A percentile compares a stretch with the other conserved stretches of the same genome.
These are phyloP conservation scores for Tubosaeta sp. DNA, from an alignment of 768 basidiomycete species.

Conservation along the genomic window DNA sequence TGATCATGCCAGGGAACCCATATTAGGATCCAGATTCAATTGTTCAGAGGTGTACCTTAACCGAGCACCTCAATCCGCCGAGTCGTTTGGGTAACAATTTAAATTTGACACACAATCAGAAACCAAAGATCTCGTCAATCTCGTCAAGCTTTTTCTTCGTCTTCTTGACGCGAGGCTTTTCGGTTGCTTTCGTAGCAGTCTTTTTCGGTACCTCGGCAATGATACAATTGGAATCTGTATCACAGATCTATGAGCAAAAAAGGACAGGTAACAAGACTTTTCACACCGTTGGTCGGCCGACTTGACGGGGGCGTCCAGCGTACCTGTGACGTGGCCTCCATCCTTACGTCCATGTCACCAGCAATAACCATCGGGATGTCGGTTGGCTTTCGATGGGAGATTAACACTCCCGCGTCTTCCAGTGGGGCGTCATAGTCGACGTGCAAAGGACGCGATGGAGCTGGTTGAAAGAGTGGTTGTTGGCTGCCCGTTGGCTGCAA, in stretches of 20 bases:
- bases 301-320: background rate
- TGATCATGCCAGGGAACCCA: background rate
- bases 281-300: constrained; percentile 4
- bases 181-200: background rate
- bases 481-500: constrained; percentile 15
- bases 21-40: background rate
- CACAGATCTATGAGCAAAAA: background rate
- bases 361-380: background rate
- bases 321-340: background rate
- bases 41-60: background rate
- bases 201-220: background rate
- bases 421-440: background rate
- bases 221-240: background rate
- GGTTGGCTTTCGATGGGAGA: constrained; percentile 6
- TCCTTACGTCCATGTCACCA: background rate
- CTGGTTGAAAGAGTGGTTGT: background rate
- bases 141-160: constrained; percentile 20
- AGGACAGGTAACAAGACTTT: background rate
- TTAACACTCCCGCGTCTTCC: constrained; percentile 15
- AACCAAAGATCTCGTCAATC: constrained; percentile 27
- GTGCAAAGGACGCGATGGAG: background rate
- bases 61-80: background rate
- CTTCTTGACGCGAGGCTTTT: constrained; percentile 15
- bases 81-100: background rate
- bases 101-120: constrained; percentile 4